phyloP scores from a whole-genome alignment of 2,329 filamentous ascomycete genomes.

The Ramichloridium luteum region DNA sequence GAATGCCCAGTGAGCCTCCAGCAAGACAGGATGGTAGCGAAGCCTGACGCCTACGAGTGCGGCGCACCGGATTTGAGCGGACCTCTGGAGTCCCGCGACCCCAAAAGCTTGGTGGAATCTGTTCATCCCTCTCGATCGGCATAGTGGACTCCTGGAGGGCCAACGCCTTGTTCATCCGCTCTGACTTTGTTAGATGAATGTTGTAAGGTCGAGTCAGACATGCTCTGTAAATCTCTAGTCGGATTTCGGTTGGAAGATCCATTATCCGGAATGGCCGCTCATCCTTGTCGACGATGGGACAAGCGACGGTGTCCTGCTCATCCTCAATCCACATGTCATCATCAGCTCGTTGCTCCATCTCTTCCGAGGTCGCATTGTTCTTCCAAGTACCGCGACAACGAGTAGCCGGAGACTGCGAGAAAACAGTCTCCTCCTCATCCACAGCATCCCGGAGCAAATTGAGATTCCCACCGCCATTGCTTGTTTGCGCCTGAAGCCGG shows the following conservation, averaged over 20 bases:
- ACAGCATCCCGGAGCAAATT: not conserved
- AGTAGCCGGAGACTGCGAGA: not conserved
- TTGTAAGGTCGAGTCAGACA: slow-evolving; percentile 23
- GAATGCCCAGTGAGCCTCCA: not conserved
- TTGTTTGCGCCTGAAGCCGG: not conserved
- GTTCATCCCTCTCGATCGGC: too few relatives aligned
- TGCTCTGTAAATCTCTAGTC: slow-evolving; percentile 32
- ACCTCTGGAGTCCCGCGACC: too few relatives aligned
- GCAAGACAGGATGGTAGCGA: not conserved
- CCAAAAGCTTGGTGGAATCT: too few relatives aligned
- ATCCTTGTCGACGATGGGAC: slow-evolving; percentile 15
- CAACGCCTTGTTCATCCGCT: not conserved
- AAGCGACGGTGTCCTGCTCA: slow-evolving; percentile 4
- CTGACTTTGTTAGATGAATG: slow-evolving; percentile 19
- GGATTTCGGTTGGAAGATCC: slow-evolving; percentile 35
- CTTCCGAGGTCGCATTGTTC: not conserved
- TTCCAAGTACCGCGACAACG: not conserved
- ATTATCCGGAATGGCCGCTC: slow-evolving; percentile 27
- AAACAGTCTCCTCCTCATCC: not conserved
- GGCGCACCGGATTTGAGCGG: too few relatives aligned
- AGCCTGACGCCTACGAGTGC: not conserved
- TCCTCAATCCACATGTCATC: not conserved
- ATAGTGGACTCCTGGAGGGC: too few relatives aligned
- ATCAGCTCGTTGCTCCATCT: not conserved
- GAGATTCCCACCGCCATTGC: not conserved